These are phyloP conservation scores for Poronia punctata DNA, from an alignment of 495 filamentous ascomycete species.

Conservation along the genomic window DNA sequence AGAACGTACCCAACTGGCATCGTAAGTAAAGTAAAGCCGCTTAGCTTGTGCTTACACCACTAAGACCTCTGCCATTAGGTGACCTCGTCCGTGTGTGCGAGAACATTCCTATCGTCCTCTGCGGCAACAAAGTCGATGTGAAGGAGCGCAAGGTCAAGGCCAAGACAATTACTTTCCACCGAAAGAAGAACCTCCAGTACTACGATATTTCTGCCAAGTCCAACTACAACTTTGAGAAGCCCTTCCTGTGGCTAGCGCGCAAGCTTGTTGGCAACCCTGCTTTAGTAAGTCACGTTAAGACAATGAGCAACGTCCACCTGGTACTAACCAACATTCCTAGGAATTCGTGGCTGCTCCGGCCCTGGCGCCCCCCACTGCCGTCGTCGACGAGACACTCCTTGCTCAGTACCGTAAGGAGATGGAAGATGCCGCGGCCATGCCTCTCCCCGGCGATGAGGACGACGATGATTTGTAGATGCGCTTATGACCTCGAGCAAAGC, in stretches of 20 bases:
- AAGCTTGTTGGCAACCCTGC: constrained; percentile 93
- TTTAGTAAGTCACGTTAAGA: constrained; percentile 54
- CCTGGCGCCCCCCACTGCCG: constrained; percentile 85
- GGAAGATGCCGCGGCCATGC: constrained; percentile 68
- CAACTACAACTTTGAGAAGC: constrained; percentile 99
- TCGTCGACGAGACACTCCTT: constrained; percentile 76
- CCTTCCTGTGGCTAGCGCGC: constrained; percentile 98
- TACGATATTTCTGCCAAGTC: constrained; percentile 99
- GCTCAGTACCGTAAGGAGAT: constrained; percentile 83
- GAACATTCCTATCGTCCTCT: constrained; percentile 97
- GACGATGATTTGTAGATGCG: constrained; percentile 50
- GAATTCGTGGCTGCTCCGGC: constrained; percentile 96
- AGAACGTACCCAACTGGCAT: constrained; percentile 99
- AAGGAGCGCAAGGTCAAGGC: constrained; percentile 99
- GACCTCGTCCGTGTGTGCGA: constrained; percentile 99
- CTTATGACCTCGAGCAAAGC: constrained; percentile 6
- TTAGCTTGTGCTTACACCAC: background rate
- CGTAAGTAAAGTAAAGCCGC: constrained; percentile 59
- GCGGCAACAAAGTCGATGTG: constrained; percentile 99
- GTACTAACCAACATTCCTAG: constrained; percentile 34
- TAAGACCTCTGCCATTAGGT: constrained; percentile 47
- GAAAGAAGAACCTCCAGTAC: constrained; percentile 99
- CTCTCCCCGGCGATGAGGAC: constrained; percentile 95
- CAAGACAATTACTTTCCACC: constrained; percentile 99
- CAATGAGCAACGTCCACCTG: constrained; percentile 7